Base-by-base conservation (phyloP, 2,329 filamentous ascomycete genomes). In the Tympanopsis confertula region DNA sequence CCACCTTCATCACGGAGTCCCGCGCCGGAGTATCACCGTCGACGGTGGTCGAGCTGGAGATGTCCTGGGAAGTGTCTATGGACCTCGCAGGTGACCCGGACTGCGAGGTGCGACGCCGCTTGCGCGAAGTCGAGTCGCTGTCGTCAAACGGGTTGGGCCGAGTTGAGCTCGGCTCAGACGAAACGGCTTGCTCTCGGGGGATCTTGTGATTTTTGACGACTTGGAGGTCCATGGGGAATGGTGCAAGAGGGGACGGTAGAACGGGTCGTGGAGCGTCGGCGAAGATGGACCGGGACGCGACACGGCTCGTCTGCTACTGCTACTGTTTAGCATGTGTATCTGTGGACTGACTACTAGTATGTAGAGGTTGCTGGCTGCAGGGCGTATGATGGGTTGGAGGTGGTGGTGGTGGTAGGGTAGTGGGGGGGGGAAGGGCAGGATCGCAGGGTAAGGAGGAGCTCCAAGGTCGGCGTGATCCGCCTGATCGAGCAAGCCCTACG, bases 141-240 rank as follows among this genome's bases (percentile, higher is more conserved):
- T 78, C 73, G 58, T 77, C 67, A 53, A 79, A 80, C 29, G 76
- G 76, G 45, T 80, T 78, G 38, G 71, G 72, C 44, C 76, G 69
- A 47, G 69, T 74, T 50, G 74, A 71, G 56, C 67, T 68, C 55
- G 72, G 69, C 62, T 81, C 76, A 57, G 71, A 70, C 50, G 74
- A 78, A 58, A 66, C 63, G 51, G 70, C 68, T 58, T 71, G 69
- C 61, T 74, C 69, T 65, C 67, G 52, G 61, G 57, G 45, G 63
- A 59, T 51, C 51, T 61, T 52, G 63, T 61, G 54, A 20, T 32
- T 20, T 40, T 20, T 19, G 19, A 17, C 19, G 15, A 35, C 19
- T 20, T 30, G 36, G 13, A 26, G 19, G 35, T 36, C 32, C 17
- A 40, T 30, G 35, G 35, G 63, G 68, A 59, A 54, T 62, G 57